Base-by-base conservation (phyloP, 306 rosid species). In the Inga oerstediana region DNA sequence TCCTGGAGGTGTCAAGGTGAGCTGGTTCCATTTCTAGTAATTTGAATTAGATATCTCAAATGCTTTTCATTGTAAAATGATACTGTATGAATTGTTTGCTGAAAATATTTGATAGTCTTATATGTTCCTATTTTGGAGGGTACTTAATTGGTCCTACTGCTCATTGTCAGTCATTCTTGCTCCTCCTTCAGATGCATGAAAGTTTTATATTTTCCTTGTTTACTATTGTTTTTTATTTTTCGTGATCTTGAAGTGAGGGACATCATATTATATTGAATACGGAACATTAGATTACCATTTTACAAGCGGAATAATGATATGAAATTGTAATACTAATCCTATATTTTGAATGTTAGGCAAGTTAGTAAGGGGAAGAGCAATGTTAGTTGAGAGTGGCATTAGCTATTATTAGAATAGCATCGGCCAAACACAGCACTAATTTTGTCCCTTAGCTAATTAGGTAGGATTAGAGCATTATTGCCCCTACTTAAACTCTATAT, bases 1-100 rank as follows among this genome's bases (percentile, higher is more conserved):
- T 83, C 98, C 99, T 35, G 89, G 79, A 72, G 94, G 99, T 43
- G 92, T 93, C 84, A 91, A 92, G 98, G 99, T 95, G 84, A 79
- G 80, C 78, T 84, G 83, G 77, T 77, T 76, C 78, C 72, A 43
- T 69, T 75, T 59, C 19, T 77, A 45, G 12, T 76, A 15, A 37
- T 15, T 54, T 76, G 77, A 39, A 71, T 54, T 69, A 51, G 48
- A 76, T 71, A 27, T 75, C 34, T 66, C 67, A 66, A 78, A 10
- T 54, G 74, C 4, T 78, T 12, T 54, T 15, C 10, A 16, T 8
- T 74, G 54, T 56, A 72, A 73, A 77, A 81, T 58, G 24, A 46
- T 66, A 39, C 70, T 72, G 74, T 46, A 64, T 32, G 80, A 80
- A 66, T 17, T 84, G 75, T 74, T 65, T 71, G 5, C 77, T 71